Conservation (phyloP, 75 land plant species). For the Pinus albicaulis region DNA sequence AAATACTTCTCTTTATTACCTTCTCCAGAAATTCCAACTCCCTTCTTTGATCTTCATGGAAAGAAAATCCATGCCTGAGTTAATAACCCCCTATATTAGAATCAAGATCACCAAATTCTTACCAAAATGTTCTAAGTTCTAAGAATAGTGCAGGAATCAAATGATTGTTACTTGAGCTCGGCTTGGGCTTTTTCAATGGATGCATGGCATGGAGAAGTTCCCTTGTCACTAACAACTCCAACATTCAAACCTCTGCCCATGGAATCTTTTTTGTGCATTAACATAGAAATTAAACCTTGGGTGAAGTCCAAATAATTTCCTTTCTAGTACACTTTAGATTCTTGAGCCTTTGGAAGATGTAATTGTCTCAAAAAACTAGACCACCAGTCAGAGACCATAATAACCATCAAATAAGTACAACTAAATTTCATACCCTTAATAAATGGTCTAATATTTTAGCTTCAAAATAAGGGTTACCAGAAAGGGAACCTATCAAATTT, state of each 20-base stretch:
- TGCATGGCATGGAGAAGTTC: slow-evolving; percentile 73
- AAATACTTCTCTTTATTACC: slow-evolving; percentile 35
- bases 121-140: no score
- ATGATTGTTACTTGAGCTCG: slow-evolving; percentile 61
- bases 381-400: no score
- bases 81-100: background rate
- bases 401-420: no score
- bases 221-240: slow-evolving; percentile 53
- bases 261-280: no score
- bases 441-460: no score
- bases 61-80: slow-evolving; percentile 82
- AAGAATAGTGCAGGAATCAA: background rate
- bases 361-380: no score
- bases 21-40: slow-evolving; percentile 96
- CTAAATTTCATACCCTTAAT: no score
- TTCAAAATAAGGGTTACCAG: slow-evolving; percentile 18
- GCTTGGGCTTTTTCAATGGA: slow-evolving; percentile 86
- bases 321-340: slow-evolving; percentile 39
- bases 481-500: slow-evolving; percentile 76
- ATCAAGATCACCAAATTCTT: background rate
- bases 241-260: slow-evolving; percentile 20
- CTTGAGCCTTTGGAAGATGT: slow-evolving; percentile 73
- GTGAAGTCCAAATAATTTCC: no score
- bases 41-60: slow-evolving; percentile 79
- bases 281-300: no score